Evolutionary conservation across 148 eudicot genomes (phyloP), one percentile per base, ranked within the genome.

Genomic region (Dysphania ambrosioides): DNA sequence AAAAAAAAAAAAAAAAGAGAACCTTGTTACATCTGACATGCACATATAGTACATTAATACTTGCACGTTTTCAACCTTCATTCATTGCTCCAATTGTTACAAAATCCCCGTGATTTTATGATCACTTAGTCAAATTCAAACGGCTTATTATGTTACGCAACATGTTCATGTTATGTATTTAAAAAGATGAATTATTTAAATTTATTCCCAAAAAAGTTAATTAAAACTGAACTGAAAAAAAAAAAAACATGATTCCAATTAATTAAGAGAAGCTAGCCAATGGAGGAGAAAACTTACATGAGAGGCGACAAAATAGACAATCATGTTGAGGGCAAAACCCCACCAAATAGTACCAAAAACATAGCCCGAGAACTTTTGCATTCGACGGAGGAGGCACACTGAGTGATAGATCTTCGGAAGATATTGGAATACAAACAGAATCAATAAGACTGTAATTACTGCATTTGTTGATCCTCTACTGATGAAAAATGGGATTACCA

Each of bases 331-430:
- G 32, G 96, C 97, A 34, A 95, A 90, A 2, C 97, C 99, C 99
- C 99, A 95, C 99, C 99, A 95, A 76, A 95, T 84, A 19, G 97
- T 90, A 0, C 99, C 96, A 64, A 92, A 95, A 12, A 95, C 91
- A 63, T 92, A 89, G 71, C 93, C 96, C 12, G 97, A 90, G 59
- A 88, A 75, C 23, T 88, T 83, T 66, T 95, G 97, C 99, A 95
- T 92, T 5, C 97, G 94, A 4, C 97, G 88, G 57, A 95, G 84
- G 42, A 90, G 87, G 78, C 91, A 87, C 8, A 95, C 87, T 0
- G 97, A 88, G 79, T 95, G 97, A 62, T 90, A 95, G n/a, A 95
- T 92, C 82, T 95, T 95, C 0, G 97, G 99, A 26, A 92, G 72
- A 77, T 95, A 95, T 65, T 95, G 99, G 66, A 95, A 82, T 6